These are phyloP conservation scores for Nymphaea thermarum DNA, from an alignment of 164 flowering plant species.

Conservation along the genomic window DNA sequence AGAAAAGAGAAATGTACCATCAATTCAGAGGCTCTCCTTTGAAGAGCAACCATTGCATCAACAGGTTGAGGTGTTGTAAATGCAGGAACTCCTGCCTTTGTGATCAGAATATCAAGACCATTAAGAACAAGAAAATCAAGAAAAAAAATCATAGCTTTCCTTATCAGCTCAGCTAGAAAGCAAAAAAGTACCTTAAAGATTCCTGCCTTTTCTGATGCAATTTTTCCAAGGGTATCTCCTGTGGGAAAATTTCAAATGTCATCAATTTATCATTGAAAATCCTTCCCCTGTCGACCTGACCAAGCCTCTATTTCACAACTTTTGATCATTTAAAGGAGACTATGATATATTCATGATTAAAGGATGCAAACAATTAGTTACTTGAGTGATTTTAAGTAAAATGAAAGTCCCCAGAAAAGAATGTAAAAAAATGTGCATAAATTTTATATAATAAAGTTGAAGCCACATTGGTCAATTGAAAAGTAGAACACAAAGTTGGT, in stretches of 20 bases:
- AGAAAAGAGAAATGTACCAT: constrained; percentile 25
- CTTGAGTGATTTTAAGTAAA: no score
- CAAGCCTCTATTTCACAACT: no score
- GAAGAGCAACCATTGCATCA: constrained; percentile 84
- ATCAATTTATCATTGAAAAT: no score
- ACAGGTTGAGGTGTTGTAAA: constrained; percentile 64
- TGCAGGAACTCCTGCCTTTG: constrained; percentile 77
- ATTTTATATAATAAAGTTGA: no score
- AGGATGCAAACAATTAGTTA: no score
- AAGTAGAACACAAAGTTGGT: no score
- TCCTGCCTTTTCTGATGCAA: constrained; percentile 89
- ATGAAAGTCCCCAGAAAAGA: no score
- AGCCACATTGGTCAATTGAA: no score
- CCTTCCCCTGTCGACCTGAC: no score
- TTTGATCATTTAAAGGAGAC: no score
- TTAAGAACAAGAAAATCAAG: constrained; percentile 15
- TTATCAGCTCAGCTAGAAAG: background rate
- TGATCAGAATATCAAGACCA: constrained; percentile 24
- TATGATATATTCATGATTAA: no score
- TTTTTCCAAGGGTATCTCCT: constrained; percentile 74
- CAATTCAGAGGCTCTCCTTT: constrained; percentile 33
- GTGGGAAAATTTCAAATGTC: constrained; percentile 9
- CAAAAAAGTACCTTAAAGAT: constrained; percentile 62
- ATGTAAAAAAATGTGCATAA: no score
- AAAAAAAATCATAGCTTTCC: background rate